Percentiles rank a stretch among this genome's conserved stretches.
phyloP scores from a whole-genome alignment of 2,329 filamentous ascomycete species.

The Furcasterigmium furcatum region DNA sequence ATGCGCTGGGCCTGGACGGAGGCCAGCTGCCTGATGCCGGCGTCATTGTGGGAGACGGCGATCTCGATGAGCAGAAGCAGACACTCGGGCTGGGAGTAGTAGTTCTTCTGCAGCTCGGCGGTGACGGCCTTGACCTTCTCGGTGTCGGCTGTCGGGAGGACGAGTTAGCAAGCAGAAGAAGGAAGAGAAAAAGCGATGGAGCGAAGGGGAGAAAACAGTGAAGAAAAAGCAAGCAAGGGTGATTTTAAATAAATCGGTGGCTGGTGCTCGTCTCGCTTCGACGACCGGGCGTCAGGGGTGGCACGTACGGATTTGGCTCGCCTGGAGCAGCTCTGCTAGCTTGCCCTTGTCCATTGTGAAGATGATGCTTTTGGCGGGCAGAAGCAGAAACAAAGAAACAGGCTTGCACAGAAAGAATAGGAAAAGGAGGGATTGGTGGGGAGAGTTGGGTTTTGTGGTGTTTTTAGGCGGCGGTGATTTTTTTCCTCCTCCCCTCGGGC shows the following conservation, averaged over 20 bases:
- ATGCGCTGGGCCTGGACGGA: conserved; percentile 86
- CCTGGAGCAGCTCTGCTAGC: conserved; percentile 83
- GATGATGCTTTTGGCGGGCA: neutral
- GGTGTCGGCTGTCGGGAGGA: conserved; percentile 67
- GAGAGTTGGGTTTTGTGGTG: conserved; percentile 7
- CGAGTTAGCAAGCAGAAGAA: conserved; percentile 6
- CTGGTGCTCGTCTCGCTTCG: conserved; percentile 3
- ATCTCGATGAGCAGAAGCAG: conserved; percentile 86
- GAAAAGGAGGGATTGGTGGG: conserved; percentile 3
- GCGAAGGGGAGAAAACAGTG: conserved; percentile 10
- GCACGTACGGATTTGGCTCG: conserved; percentile 78
- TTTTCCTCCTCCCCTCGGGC: neutral
- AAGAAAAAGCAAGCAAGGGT: conserved; percentile 1
- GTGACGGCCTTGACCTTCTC: conserved; percentile 88
- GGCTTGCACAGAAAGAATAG: conserved; percentile 12
- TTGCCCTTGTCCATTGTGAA: conserved; percentile 53
- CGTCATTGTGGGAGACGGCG: conserved; percentile 71
- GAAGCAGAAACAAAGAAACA: conserved; percentile 6
- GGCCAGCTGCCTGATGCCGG: conserved; percentile 80
- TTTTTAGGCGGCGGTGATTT: conserved; percentile 1
- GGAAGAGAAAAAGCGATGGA: conserved; percentile 8
- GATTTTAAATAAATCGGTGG: neutral
- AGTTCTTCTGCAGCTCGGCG: conserved; percentile 85
- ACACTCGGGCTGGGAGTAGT: conserved; percentile 82
- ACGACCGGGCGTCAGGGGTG: conserved; percentile 5